Percentiles rank a stretch among this genome's conserved stretches.
phyloP scores from a whole-genome alignment of 176 grass and related monocot species.

The Oryza glaberrima region DNA sequence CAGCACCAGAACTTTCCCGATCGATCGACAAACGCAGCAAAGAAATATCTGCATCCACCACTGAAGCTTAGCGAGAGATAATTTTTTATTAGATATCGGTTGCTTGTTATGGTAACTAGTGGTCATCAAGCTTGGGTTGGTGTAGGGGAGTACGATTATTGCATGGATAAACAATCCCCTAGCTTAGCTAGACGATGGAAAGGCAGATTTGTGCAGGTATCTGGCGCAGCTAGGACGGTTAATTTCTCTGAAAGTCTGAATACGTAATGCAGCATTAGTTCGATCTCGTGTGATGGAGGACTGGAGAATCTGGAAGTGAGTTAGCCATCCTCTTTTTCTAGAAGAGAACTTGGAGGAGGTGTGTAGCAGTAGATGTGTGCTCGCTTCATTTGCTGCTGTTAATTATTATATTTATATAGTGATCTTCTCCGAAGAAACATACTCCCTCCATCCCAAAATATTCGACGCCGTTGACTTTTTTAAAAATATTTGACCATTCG shows the following conservation, averaged over 20 bases:
- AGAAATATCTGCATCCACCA: constrained; percentile 43
- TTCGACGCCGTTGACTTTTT: too few relatives aligned
- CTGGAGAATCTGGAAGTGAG: constrained; percentile 1
- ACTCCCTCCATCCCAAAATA: too few relatives aligned
- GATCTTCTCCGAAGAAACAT: constrained; percentile 14
- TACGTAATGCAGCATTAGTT: constrained; percentile 25
- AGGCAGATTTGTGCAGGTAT: constrained; percentile 24
- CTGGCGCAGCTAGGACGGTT: constrained; percentile 30
- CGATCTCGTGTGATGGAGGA: neutral
- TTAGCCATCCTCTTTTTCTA: constrained; percentile 13
- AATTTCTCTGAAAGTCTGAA: constrained; percentile 20
- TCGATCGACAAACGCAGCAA: constrained; percentile 25
- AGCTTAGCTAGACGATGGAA: constrained; percentile 5
- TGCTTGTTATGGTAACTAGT: constrained; percentile 26
- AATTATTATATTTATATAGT: neutral
- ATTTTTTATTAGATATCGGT: constrained; percentile 1
- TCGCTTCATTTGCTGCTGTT: neutral
- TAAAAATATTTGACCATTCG: too few relatives aligned
- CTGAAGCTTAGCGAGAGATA: neutral
- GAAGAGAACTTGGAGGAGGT: constrained; percentile 1
- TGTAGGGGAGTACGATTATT: constrained; percentile 17
- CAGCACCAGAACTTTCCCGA: constrained; percentile 52
- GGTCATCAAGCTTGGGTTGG: constrained; percentile 19
- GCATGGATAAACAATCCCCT: constrained; percentile 34
- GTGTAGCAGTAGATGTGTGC: too few relatives aligned